Evolutionary conservation across 306 rosid genomes (phyloP).

Genomic region (Cicer yamashitae): DNA sequence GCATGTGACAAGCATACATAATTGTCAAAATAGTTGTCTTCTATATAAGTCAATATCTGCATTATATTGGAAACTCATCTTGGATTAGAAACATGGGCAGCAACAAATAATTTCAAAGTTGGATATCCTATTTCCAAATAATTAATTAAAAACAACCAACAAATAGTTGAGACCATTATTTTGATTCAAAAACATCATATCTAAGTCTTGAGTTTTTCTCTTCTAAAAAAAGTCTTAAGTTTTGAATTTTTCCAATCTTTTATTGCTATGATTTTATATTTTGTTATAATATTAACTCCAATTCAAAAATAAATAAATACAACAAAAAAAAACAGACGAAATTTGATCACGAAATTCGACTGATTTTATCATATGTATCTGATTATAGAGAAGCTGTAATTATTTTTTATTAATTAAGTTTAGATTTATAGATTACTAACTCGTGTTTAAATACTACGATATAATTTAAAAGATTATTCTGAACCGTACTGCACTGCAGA

Average conservation of each 20-base stretch:
- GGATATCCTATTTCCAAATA: background rate
- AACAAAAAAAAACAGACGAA: too few relatives aligned
- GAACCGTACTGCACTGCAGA: too few relatives aligned
- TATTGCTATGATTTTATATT: background rate
- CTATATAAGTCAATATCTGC: background rate
- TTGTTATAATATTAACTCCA: too few relatives aligned
- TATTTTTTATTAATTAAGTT: too few relatives aligned
- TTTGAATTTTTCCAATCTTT: background rate
- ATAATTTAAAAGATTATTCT: too few relatives aligned
- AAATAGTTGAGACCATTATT: background rate
- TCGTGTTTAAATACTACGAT: too few relatives aligned
- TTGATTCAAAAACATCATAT: background rate
- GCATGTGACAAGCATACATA: conserved; percentile 33
- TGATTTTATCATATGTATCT: too few relatives aligned
- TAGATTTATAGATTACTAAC: too few relatives aligned
- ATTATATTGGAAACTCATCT: background rate
- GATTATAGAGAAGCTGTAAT: too few relatives aligned
- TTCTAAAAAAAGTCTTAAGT: too few relatives aligned
- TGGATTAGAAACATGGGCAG: conserved; percentile 14
- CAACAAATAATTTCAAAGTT: conserved; percentile 11
- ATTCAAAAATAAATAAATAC: too few relatives aligned
- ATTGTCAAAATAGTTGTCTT: conserved; percentile 9
- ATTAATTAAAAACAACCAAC: background rate
- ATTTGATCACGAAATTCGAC: too few relatives aligned
- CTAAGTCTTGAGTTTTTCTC: background rate